Base-by-base conservation (phyloP, 2,329 filamentous ascomycete species). In the Trichoderma hamatum region DNA sequence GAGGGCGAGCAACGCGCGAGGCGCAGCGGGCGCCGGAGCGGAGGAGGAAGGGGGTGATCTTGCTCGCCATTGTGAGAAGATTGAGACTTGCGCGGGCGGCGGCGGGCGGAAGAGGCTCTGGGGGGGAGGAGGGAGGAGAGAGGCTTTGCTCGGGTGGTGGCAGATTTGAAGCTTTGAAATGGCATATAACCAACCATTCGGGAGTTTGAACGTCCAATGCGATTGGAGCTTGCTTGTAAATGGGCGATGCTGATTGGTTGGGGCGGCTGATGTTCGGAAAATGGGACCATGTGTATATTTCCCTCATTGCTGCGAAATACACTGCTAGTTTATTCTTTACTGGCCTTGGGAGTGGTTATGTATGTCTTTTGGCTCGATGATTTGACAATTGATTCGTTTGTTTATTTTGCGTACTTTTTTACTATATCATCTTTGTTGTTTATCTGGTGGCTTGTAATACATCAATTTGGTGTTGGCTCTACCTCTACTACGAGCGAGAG, bases 31-130 rank as follows among this genome's bases (percentile, higher is more conserved):
- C 83, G 78, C 87, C 88, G 76, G 89, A 88, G 82, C 92, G 88
- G 82, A 93, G 84, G 77, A 92, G 81, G 78, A 90, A 86, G 59
- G 93, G 91, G 71, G 90, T 86, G 78, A 97, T 83, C 85, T 91
- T 95, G 80, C 91, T 94, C 80, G 93, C 92, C 94, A 97, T 97
- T 76, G 73, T 75, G 73, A 65, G 71, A 71, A 63, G 70, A 64
- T 19, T 61, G 34, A 7, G 19, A 7, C 2, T n/a, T 59, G 51
- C 26, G 24, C 55, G 54, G 67, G 69, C 71, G 69, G 72, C 61
- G 71, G 69, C 70, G 70, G 69, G 39, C 39, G 70, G 26, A 16
- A 21, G 52, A 54, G 51, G 21, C 49, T 52, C 26, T 13, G 14
- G 10, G 43, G 39, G 10, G 39, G 39, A 43, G 39, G 30, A 30